These are phyloP conservation scores for Colletotrichum sp. DNA, from an alignment of 2,329 filamentous ascomycete species.

Conservation along the genomic window DNA sequence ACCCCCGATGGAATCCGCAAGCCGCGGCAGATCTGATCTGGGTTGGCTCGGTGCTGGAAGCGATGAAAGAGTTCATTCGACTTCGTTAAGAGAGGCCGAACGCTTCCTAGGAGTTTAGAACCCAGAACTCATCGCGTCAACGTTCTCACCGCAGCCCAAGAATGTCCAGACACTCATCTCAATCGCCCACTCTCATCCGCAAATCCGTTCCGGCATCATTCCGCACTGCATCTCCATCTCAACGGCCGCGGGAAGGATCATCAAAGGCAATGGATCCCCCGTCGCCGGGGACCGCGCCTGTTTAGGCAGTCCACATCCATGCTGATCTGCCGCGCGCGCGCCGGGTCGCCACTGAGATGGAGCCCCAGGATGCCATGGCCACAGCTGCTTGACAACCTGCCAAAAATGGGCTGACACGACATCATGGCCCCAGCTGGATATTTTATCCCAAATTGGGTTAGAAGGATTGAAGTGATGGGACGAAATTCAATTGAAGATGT, in stretches of 20 bases:
- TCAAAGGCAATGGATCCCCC: background rate
- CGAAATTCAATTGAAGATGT: background rate
- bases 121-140: background rate
- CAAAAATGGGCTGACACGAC: constrained; percentile 11
- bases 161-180: background rate
- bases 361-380: background rate
- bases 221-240: background rate
- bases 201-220: background rate
- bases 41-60: background rate
- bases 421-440: background rate
- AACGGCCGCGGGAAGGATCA: background rate
- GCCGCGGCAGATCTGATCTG: background rate
- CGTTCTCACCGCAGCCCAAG: background rate
- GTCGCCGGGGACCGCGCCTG: constrained; percentile 7
- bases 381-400: background rate
- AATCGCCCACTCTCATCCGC: background rate
- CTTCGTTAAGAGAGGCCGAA: background rate
- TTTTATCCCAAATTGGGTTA: background rate
- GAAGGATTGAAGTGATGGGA: background rate
- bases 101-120: background rate
- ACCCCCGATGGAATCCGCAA: constrained; percentile 1
- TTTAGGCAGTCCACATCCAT: constrained; percentile 2
- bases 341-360: constrained; percentile 1
- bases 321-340: constrained; percentile 12
- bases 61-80: background rate